Evolutionary conservation across 768 basidiomycete species (phyloP).

Genomic region (Russula dissimulans): DNA sequence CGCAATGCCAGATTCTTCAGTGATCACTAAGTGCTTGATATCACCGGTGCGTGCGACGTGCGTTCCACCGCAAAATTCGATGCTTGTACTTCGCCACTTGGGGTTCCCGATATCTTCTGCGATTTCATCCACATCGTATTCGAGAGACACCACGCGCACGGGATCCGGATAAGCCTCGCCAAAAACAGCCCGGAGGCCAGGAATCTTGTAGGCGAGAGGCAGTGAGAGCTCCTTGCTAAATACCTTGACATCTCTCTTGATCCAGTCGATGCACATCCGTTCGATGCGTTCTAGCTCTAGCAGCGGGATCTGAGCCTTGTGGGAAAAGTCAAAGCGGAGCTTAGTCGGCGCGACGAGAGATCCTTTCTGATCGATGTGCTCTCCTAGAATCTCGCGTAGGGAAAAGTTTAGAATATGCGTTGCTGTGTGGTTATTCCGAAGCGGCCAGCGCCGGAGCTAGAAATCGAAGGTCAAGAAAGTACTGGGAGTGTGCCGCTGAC

Average conservation of each 20-base stretch:
- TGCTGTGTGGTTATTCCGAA: constrained; percentile 96
- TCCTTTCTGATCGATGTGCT: constrained; percentile 97
- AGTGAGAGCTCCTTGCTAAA: constrained; percentile 82
- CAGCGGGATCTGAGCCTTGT: constrained; percentile 77
- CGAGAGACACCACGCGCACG: constrained; percentile 88
- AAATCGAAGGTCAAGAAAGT: background rate
- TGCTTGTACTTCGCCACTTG: constrained; percentile 84
- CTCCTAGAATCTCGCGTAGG: constrained; percentile 88
- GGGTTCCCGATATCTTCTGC: constrained; percentile 76
- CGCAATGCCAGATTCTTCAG: constrained; percentile 94
- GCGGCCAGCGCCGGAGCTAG: constrained; percentile 85
- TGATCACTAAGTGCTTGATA: constrained; percentile 93
- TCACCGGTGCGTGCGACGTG: constrained; percentile 96
- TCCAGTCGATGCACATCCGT: constrained; percentile 77
- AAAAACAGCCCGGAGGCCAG: constrained; percentile 94
- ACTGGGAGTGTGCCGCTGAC: constrained; percentile 14
- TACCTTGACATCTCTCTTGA: constrained; percentile 80
- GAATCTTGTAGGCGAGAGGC: constrained; percentile 69
- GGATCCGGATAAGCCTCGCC: constrained; percentile 98
- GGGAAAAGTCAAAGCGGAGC: constrained; percentile 97
- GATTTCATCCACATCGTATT: constrained; percentile 82
- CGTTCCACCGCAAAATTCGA: constrained; percentile 99
- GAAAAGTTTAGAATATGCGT: constrained; percentile 96
- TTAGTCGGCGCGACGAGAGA: constrained; percentile 94
- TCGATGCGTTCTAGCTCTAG: constrained; percentile 80